Conservation (phyloP, 108 stramenopile genomes). For the Seminavis robusta region DNA sequence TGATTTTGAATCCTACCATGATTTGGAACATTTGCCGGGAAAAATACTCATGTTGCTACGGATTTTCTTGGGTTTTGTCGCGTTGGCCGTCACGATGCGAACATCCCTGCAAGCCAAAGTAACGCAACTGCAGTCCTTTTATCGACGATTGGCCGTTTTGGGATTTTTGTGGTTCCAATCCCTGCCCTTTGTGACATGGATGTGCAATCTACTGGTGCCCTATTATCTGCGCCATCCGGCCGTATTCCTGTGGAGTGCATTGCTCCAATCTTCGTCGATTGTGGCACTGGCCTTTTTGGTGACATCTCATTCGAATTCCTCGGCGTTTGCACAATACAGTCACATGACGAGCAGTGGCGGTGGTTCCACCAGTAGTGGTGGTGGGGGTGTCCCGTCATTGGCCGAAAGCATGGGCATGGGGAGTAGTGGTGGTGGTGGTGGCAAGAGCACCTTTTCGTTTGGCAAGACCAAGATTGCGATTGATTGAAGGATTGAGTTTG, state of each 20-base stretch:
- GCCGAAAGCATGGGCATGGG: too few relatives aligned
- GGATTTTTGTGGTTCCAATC: constrained; percentile 72
- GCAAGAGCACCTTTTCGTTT: too few relatives aligned
- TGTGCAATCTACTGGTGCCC: constrained; percentile 49
- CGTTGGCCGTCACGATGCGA: constrained; percentile 50
- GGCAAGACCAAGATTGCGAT: too few relatives aligned
- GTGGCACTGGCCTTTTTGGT: constrained; percentile 70
- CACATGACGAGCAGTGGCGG: too few relatives aligned
- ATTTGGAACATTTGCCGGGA: constrained; percentile 78
- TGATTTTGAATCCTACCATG: constrained; percentile 87
- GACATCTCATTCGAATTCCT: constrained; percentile 52
- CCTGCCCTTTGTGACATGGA: constrained; percentile 62
- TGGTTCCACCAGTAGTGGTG: too few relatives aligned
- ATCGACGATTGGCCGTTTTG: constrained; percentile 57
- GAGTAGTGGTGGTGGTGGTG: too few relatives aligned
- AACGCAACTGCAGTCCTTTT: constrained; percentile 56
- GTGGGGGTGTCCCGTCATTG: too few relatives aligned
- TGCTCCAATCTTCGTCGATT: constrained; percentile 58
- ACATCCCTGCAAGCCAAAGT: constrained; percentile 52
- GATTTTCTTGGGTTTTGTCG: constrained; percentile 52
- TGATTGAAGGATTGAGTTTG: too few relatives aligned
- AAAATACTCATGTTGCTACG: constrained; percentile 68
- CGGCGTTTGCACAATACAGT: constrained; percentile 64
- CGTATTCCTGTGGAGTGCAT: constrained; percentile 51
- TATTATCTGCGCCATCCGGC: constrained; percentile 69